A percentile compares a stretch with the other conserved stretches of the same genome.
phyloP scores from a whole-genome alignment of 2,329 filamentous ascomycete genomes.

The Acrodontium crateriforme region DNA sequence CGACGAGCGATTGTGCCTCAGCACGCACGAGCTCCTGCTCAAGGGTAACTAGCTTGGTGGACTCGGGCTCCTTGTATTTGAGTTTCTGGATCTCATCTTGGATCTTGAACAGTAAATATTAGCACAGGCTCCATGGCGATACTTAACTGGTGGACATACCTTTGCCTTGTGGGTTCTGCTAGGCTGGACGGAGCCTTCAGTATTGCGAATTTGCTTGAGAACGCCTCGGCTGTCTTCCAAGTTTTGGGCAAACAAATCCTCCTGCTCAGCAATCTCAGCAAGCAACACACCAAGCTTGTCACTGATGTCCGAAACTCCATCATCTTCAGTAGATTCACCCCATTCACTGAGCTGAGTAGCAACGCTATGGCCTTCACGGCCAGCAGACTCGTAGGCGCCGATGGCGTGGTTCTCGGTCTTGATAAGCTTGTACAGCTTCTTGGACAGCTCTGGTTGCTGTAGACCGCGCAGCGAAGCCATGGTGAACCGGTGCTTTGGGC shows the following conservation, averaged over 20 bases:
- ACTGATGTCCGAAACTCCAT: conserved; percentile 73
- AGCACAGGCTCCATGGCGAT: background rate
- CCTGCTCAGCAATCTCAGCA: conserved; percentile 85
- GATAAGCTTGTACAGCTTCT: conserved; percentile 80
- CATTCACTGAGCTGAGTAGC: conserved; percentile 89
- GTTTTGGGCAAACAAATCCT: conserved; percentile 73
- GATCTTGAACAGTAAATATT: conserved; percentile 35
- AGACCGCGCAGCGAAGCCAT: conserved; percentile 76
- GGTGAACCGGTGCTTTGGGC: conserved; percentile 57
- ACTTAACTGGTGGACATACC: conserved; percentile 17
- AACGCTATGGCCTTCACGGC: conserved; percentile 69
- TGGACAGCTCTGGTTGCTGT: conserved; percentile 75
- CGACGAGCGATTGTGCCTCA: conserved; percentile 90
- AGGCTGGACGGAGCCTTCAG: conserved; percentile 88
- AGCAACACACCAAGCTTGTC: conserved; percentile 93
- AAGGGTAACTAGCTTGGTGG: conserved; percentile 63
- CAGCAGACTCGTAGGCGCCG: conserved; percentile 68
- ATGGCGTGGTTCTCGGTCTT: conserved; percentile 90
- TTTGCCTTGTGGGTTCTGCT: conserved; percentile 76
- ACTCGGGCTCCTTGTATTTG: conserved; percentile 84
- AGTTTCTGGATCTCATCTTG: conserved; percentile 82
- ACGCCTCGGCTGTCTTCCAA: conserved; percentile 71
- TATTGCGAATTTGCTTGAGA: conserved; percentile 89
- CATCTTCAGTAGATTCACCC: conserved; percentile 84
- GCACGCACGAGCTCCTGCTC: conserved; percentile 95